Percentiles rank a stretch among this genome's conserved stretches.
Conservation (phyloP, 2,329 filamentous ascomycete genomes). For the Sarocladium brachiariae region DNA sequence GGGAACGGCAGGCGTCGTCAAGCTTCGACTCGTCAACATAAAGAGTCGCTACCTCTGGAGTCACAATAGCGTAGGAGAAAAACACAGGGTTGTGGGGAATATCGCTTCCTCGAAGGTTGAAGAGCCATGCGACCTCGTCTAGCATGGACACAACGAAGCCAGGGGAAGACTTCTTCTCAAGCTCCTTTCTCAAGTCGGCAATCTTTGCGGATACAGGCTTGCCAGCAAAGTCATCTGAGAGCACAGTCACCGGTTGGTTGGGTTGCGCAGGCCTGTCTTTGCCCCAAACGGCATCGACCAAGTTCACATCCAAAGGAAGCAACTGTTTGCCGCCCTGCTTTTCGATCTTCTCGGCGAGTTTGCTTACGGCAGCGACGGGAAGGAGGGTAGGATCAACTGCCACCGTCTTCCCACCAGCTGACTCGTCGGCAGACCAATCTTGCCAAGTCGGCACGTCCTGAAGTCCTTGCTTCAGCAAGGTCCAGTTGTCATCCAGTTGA, state of each 20-base stretch:
- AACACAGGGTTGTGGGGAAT: conserved; percentile 98
- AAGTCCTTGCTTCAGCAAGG: conserved; percentile 83
- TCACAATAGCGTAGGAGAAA: conserved; percentile 91
- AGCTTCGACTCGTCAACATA: conserved; percentile 82
- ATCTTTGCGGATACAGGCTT: conserved; percentile 81
- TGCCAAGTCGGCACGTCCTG: conserved; percentile 96
- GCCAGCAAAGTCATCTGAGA: conserved; percentile 68
- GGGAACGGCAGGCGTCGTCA: conserved; percentile 56
- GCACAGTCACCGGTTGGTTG: conserved; percentile 65
- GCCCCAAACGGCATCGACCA: conserved; percentile 90
- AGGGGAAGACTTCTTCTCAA: conserved; percentile 81
- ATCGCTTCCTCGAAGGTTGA: conserved; percentile 89
- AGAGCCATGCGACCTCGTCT: conserved; percentile 97
- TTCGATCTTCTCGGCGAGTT: conserved; percentile 78
- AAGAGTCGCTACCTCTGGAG: conserved; percentile 66
- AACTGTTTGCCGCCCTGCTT: conserved; percentile 76
- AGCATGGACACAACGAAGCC: conserved; percentile 91
- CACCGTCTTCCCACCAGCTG: conserved; percentile 78
- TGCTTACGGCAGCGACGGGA: conserved; percentile 55
- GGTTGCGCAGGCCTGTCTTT: conserved; percentile 65
- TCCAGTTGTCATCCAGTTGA: conserved; percentile 89
- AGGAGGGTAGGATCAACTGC: conserved; percentile 88
- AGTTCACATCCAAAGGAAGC: conserved; percentile 68
- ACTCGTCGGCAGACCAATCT: conserved; percentile 86
- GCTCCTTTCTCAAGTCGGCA: conserved; percentile 77